phyloP scores from a whole-genome alignment of 2,329 filamentous ascomycete genomes.

The Ophiostoma himal-ulmi region DNA sequence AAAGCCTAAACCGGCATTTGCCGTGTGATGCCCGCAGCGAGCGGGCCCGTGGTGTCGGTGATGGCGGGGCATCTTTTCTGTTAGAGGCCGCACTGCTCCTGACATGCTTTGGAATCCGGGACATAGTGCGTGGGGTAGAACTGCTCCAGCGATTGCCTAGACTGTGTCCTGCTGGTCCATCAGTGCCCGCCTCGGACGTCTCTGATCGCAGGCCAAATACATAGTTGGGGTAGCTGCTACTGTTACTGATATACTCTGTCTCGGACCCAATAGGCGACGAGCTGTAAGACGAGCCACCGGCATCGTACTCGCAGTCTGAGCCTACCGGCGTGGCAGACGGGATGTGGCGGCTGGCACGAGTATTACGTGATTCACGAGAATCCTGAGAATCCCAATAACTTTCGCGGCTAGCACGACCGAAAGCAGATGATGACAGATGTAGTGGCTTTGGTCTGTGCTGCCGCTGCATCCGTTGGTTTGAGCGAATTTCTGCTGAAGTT shows the following conservation, averaged over 20 bases:
- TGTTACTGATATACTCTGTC: neutral
- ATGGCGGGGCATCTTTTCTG: neutral
- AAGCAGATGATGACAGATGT: neutral
- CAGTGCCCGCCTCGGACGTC: slow-evolving; percentile 4
- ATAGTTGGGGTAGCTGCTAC: neutral
- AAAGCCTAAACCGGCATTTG: neutral
- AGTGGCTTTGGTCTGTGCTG: slow-evolving; percentile 2
- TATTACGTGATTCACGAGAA: neutral
- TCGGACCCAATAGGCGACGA: slow-evolving; percentile 23
- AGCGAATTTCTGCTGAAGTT: neutral
- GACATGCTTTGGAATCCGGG: neutral
- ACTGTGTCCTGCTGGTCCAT: neutral
- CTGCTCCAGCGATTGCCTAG: neutral
- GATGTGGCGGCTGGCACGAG: neutral
- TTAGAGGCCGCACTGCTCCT: neutral
- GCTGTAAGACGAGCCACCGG: slow-evolving; percentile 24
- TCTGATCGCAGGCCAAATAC: neutral
- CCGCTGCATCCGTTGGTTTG: neutral
- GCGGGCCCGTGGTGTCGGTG: neutral
- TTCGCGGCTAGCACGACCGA: neutral
- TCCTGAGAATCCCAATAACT: neutral
- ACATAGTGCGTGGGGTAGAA: neutral
- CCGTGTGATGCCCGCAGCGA: neutral
- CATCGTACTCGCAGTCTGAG: slow-evolving; percentile 22
- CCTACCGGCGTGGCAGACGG: neutral